These are phyloP conservation scores for Calendula officinalis DNA, from an alignment of 129 eudicot genomes.

Conservation along the genomic window DNA sequence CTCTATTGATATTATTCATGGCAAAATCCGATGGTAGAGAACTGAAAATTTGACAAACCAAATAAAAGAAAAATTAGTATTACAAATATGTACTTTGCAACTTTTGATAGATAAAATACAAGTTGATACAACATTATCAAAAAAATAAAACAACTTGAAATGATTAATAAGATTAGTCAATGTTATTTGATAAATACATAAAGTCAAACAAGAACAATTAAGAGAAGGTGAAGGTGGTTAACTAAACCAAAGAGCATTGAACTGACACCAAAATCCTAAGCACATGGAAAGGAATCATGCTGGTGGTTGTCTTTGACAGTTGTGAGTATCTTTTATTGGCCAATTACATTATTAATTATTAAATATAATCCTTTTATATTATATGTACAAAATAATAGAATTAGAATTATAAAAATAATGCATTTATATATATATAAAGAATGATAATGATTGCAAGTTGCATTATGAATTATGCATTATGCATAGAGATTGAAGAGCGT, in stretches of 20 bases:
- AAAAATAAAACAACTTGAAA: constrained; percentile 2
- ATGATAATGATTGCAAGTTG: no score
- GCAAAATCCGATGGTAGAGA: constrained; percentile 83
- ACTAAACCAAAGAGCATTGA: constrained; percentile 20
- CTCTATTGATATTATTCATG: constrained; percentile 43
- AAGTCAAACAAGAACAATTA: constrained; percentile 24
- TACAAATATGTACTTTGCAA: neutral
- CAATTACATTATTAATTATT: constrained; percentile 13
- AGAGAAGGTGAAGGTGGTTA: constrained; percentile 15
- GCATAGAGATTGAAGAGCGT: constrained; percentile 25
- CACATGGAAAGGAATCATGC: constrained; percentile 66
- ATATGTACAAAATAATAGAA: no score
- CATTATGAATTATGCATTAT: neutral
- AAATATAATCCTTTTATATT: neutral
- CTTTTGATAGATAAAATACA: neutral
- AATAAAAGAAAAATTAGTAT: neutral
- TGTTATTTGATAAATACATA: constrained; percentile 7
- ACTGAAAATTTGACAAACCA: constrained; percentile 28
- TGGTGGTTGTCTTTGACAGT: constrained; percentile 46
- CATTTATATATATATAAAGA: neutral
- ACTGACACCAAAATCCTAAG: constrained; percentile 37
- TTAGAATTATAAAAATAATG: neutral
- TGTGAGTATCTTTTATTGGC: constrained; percentile 29
- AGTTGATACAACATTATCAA: neutral
- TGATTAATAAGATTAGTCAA: constrained; percentile 15